Base-by-base conservation (phyloP, 371 early-diverging fungal genomes). In the Mucor saturninus region DNA sequence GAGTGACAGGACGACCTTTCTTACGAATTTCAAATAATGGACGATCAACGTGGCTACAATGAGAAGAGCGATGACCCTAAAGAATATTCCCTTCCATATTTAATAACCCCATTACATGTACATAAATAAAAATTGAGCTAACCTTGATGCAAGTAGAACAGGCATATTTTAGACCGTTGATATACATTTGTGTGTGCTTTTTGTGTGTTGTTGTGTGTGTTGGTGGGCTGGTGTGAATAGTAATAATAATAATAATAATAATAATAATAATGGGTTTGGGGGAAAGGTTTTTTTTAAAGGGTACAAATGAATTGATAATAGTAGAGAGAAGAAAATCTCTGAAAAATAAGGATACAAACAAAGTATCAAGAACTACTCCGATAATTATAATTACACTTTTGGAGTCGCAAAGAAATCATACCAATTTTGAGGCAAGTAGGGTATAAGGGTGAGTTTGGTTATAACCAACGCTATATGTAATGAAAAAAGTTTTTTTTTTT, bases 1-100 rank as follows among this genome's bases (percentile, higher is more conserved):
- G 93, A 39, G 89, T 89, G 38, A 87, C 81, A 28, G 93, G 93
- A 15, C 93, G 83, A 31, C 93, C 93, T 73, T 91, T 92, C 71
- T 84, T 86, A 59, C 88, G 81, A 49, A 93, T 89, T 62, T 85
- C 86, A 61, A 86, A 80, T 52, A 92, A 76, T 52, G 83, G 84
- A 31, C 93, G 86, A 59, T 89, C 86, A 30, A 67, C 65, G 67
- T 89, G 89, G 42, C 64, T 78, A 65, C 89, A 89, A 50, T 77
- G 75, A 32, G 86, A 86, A 32, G 88, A 86, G 10, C 89, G 82
- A 73, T 89, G 89, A 52, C 89, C 89, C 73, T 87, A 67, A 30
- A 51, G 74, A 28, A 30, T 15, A 45, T 15, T n/a, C 8, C n/a
- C 21, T 6, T 21, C 6, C 15, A 65, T 51, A 45, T 40, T 13